These are phyloP conservation scores for Trichoderma sp. DNA, from an alignment of 2,329 filamentous ascomycete genomes.

Conservation along the genomic window DNA sequence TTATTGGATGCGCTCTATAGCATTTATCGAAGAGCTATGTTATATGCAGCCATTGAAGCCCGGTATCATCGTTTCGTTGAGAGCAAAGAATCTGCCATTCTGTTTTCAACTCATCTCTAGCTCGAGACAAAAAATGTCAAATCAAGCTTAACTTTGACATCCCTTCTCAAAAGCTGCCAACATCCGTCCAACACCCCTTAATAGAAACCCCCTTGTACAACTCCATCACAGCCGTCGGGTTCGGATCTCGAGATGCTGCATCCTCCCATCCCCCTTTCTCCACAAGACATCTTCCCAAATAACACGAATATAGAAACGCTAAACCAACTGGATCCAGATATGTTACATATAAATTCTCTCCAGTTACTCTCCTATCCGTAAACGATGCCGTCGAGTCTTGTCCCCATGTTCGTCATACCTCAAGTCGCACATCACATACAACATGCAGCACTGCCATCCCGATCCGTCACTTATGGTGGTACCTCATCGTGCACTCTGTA, in stretches of 20 bases:
- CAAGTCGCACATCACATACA: not conserved
- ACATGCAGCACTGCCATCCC: not conserved
- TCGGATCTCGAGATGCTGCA: not conserved
- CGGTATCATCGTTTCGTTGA: not conserved
- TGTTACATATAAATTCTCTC: not conserved
- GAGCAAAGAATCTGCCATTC: not conserved
- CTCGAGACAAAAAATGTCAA: not conserved
- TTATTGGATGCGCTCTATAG: not conserved
- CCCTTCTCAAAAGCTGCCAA: not conserved
- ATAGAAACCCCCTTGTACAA: not conserved
- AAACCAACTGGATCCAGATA: not conserved
- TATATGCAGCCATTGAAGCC: not conserved
- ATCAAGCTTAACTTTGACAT: not conserved
- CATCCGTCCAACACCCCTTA: not conserved
- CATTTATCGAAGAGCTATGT: not conserved
- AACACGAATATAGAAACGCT: not conserved
- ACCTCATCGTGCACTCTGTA: not conserved
- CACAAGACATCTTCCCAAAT: not conserved
- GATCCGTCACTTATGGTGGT: not conserved
- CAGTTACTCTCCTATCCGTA: not conserved
- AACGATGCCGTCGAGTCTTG: not conserved
- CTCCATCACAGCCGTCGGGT: not conserved
- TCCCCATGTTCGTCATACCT: not conserved
- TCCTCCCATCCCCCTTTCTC: not conserved
- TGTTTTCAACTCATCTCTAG: not conserved